A percentile compares a stretch with the other conserved stretches of the same genome.
These are phyloP conservation scores for Pseudogymnoascus sp. DNA, from an alignment of 2,329 filamentous ascomycete genomes.

Conservation along the genomic window DNA sequence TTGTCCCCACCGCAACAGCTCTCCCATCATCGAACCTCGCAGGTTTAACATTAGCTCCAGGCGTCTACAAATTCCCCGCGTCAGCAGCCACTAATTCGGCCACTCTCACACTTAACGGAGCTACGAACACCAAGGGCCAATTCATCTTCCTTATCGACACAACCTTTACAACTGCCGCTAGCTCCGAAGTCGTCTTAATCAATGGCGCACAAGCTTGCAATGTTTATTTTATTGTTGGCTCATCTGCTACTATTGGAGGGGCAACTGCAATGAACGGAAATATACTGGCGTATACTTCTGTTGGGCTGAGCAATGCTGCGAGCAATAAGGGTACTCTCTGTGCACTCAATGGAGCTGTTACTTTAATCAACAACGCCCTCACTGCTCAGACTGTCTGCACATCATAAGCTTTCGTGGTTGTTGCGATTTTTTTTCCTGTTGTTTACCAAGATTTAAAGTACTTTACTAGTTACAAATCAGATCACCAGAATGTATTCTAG, in stretches of 20 bases:
- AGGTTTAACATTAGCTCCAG: conserved; percentile 7
- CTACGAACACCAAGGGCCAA: conserved; percentile 13
- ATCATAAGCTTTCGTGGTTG: background rate
- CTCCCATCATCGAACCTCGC: conserved; percentile 10
- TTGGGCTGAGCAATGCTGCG: background rate
- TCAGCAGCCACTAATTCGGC: background rate
- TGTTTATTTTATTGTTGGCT: conserved; percentile 16
- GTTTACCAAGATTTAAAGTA: background rate
- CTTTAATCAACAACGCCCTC: conserved; percentile 11
- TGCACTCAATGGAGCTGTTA: conserved; percentile 11
- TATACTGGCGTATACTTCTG: conserved; percentile 10
- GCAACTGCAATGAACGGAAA: conserved; percentile 9
- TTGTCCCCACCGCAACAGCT: background rate
- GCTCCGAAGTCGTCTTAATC: conserved; percentile 11
- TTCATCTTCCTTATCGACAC: conserved; percentile 17
- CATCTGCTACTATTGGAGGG: conserved; percentile 13
- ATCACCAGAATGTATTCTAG: background rate
- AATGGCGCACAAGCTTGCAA: conserved; percentile 18
- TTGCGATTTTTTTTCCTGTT: background rate
- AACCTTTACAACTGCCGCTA: conserved; percentile 11
- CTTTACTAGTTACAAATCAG: background rate
- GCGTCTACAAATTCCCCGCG: conserved; percentile 12
- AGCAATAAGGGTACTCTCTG: conserved; percentile 10
- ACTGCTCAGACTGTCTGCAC: conserved; percentile 5
- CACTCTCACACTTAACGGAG: conserved; percentile 13